Conservation (phyloP, 78 protist species). For the Tieghemostelium lacteum region DNA sequence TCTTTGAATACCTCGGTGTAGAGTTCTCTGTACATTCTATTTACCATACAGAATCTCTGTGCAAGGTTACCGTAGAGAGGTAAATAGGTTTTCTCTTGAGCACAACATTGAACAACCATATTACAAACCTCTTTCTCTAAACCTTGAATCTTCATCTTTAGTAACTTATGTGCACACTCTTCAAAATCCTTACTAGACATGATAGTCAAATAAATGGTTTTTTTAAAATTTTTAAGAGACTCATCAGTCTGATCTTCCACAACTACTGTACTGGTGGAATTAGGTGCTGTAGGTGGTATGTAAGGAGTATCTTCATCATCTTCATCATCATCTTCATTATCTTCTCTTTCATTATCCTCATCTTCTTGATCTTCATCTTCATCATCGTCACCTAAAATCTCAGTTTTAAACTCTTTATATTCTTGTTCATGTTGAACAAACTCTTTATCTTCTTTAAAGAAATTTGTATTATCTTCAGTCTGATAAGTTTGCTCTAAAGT, state of each 20-base stretch:
- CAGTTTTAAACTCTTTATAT: constrained; percentile 73
- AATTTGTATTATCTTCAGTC: constrained; percentile 67
- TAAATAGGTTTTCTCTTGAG: constrained; percentile 94
- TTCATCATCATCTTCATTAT: constrained; percentile 48
- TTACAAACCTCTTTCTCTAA: constrained; percentile 87
- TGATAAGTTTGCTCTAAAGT: constrained; percentile 84
- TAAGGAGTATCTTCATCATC: constrained; percentile 1
- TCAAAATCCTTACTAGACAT: constrained; percentile 92
- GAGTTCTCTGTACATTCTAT: constrained; percentile 79
- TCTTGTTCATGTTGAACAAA: constrained; percentile 90
- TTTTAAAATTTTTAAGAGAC: constrained; percentile 82
- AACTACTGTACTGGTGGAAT: not conserved
- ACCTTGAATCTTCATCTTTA: constrained; percentile 77
- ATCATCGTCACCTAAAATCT: constrained; percentile 66
- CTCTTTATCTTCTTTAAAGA: constrained; percentile 92
- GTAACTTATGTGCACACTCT: constrained; percentile 97
- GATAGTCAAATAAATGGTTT: constrained; percentile 94
- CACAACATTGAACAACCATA: constrained; percentile 98
- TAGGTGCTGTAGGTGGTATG: constrained; percentile 6
- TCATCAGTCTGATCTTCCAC: constrained; percentile 88
- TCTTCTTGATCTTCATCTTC: constrained; percentile 61
- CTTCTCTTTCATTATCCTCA: constrained; percentile 42
- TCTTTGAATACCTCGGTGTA: constrained; percentile 79
- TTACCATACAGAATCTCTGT: constrained; percentile 90
- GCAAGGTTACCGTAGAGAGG: constrained; percentile 92